These are phyloP conservation scores for Torulaspora maleeae DNA, from an alignment of 805 yeast genomes.

Conservation along the genomic window DNA sequence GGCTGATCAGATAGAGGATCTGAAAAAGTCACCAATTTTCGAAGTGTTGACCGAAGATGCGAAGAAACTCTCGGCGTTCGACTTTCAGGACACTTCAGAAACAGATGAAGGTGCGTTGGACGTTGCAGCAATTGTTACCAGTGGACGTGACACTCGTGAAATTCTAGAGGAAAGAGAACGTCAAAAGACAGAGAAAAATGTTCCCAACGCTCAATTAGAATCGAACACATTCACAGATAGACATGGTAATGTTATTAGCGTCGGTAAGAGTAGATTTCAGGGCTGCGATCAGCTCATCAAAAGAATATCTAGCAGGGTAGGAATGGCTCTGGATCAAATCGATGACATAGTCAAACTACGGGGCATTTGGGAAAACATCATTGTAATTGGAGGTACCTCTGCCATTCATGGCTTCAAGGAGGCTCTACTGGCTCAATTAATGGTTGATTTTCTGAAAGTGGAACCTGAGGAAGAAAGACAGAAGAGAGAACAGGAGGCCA, in stretches of 20 bases:
- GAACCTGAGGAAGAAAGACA: slow-evolving; percentile 31
- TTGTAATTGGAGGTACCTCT: slow-evolving; percentile 74
- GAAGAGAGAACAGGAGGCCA: slow-evolving; percentile 29
- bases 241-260: slow-evolving; percentile 48
- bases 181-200: slow-evolving; percentile 33
- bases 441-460: slow-evolving; percentile 48
- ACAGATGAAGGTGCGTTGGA: slow-evolving; percentile 75
- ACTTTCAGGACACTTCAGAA: slow-evolving; percentile 43
- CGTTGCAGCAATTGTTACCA: slow-evolving; percentile 83
- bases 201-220: slow-evolving; percentile 64
- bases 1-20: slow-evolving; percentile 58
- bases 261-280: slow-evolving; percentile 88
- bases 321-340: slow-evolving; percentile 49
- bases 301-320: slow-evolving; percentile 50
- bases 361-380: slow-evolving; percentile 78
- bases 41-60: slow-evolving; percentile 74
- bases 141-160: slow-evolving; percentile 63
- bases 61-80: slow-evolving; percentile 56
- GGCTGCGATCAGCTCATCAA: slow-evolving; percentile 64
- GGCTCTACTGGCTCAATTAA: slow-evolving; percentile 55
- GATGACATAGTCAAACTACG: slow-evolving; percentile 69
- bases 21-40: slow-evolving; percentile 69
- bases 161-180: slow-evolving; percentile 60
- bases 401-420: slow-evolving; percentile 73
- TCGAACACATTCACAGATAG: slow-evolving; percentile 65